Percentiles rank a stretch among this genome's conserved stretches.
phyloP scores from a whole-genome alignment of 768 basidiomycete species.

The Cystoderma amianthinum region DNA sequence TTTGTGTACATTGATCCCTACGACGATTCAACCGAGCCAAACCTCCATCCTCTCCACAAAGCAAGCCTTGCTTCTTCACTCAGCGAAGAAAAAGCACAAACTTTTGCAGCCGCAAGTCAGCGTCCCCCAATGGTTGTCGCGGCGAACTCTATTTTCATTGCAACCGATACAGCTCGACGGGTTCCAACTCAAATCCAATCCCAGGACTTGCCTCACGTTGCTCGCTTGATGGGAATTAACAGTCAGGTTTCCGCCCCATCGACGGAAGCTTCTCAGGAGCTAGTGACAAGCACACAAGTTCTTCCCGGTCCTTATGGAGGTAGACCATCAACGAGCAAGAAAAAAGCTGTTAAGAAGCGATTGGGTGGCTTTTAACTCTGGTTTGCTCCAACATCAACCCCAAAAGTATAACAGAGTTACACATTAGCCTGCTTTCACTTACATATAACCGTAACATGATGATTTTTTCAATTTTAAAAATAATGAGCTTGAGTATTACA shows the following conservation, averaged over 20 bases:
- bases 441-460: too few relatives aligned
- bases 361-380: constrained; percentile 60
- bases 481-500: too few relatives aligned
- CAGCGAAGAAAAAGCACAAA: not conserved
- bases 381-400: not conserved
- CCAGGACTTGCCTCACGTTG: constrained; percentile 7
- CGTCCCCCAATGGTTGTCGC: constrained; percentile 33
- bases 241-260: constrained; percentile 6
- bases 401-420: not conserved
- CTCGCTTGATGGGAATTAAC: constrained; percentile 5
- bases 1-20: constrained; percentile 56
- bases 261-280: constrained; percentile 26
- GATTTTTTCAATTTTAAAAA: too few relatives aligned
- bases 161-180: constrained; percentile 7
- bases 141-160: constrained; percentile 14
- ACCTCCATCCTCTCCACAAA: not conserved
- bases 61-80: not conserved
- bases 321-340: constrained; percentile 39
- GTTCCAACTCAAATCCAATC: constrained; percentile 6
- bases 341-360: constrained; percentile 58
- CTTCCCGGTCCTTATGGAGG: constrained; percentile 70
- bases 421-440: too few relatives aligned
- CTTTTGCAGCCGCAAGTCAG: constrained; percentile 9
- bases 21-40: constrained; percentile 16
- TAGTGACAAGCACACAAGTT: constrained; percentile 60